Base-by-base conservation (phyloP, 768 basidiomycete species). In the Podaxis pistillaris region DNA sequence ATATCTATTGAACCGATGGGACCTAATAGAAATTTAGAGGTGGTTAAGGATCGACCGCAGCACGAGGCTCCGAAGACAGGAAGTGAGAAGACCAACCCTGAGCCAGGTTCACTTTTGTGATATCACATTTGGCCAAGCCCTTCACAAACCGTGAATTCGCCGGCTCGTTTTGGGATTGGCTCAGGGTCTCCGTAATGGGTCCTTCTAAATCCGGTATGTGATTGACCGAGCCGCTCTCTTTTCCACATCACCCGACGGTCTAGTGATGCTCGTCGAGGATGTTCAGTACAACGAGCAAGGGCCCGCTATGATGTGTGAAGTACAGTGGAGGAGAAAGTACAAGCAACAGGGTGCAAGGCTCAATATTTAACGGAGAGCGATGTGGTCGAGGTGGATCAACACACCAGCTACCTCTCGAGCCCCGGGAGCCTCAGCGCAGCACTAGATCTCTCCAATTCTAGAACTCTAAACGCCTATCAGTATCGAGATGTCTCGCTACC, bases 401-500 rank as follows among this genome's bases (percentile, higher is more conserved):
- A 17, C 51, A 19, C 44, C 36, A 37, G 28, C 54, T 9, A 36
- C 24, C 33, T 37, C 54, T 56, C 41, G 44, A 46, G 40, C 9
- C 24, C 33, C 37, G 28, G 15, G 40, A 41, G 26, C 41, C 17
- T 1, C 53, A 19, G 36, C 53, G 4, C 17, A 36, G 47, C 24
- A 22, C 49, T 15, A 59, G 33, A 51, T 59, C 47, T 40, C 30
- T 30, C 22, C 9, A 30, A 54, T 38, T 50, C 41, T 22, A 61
- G 41, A 60, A 53, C 15, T 61, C 52, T 54, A 61, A 61, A 61
- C 38, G 38, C 17, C 17, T 60, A 46, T 62, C 51, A 49, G 2
- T 37, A 52, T 41, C 36, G 47, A 62, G n/a, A 62, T 62, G 60
- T 62, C 60, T 37, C 60, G 24, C 60, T 79, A 79, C 69, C 51